Conservation (phyloP, 2,329 filamentous ascomycete species). For the Fusarium aywerte region DNA sequence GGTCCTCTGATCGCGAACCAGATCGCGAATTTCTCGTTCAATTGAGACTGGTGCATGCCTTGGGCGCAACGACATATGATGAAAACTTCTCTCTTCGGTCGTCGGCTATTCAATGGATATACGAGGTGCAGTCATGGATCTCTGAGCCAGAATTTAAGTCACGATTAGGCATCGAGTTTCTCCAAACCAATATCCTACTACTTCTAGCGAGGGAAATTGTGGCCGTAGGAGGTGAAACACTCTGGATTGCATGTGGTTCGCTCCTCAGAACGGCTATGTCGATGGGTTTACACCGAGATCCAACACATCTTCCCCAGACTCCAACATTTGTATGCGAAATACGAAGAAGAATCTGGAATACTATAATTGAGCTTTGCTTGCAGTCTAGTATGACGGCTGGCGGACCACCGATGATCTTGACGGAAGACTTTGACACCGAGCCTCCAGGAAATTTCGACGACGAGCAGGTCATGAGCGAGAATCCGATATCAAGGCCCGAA, state of each 20-base stretch:
- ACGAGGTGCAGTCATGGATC: slow-evolving; percentile 66
- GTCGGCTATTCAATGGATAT: slow-evolving; percentile 65
- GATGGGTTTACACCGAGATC: slow-evolving; percentile 64
- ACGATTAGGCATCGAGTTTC: slow-evolving; percentile 58
- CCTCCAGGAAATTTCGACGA: slow-evolving; percentile 63
- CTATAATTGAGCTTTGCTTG: slow-evolving; percentile 60
- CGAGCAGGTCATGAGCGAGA: slow-evolving; percentile 54
- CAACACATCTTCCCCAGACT: slow-evolving; percentile 52
- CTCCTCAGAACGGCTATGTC: slow-evolving; percentile 59
- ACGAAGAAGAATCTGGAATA: slow-evolving; percentile 63
- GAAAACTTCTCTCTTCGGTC: slow-evolving; percentile 60
- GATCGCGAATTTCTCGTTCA: slow-evolving; percentile 63
- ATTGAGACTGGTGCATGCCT: slow-evolving; percentile 67
- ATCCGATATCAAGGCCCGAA: slow-evolving; percentile 49
- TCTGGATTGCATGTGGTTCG: slow-evolving; percentile 59
- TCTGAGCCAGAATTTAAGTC: slow-evolving; percentile 65
- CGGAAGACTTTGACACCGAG: slow-evolving; percentile 60
- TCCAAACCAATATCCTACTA: slow-evolving; percentile 61
- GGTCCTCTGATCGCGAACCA: slow-evolving; percentile 49
- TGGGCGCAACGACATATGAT: slow-evolving; percentile 64
- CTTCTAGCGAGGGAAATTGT: slow-evolving; percentile 55
- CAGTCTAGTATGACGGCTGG: slow-evolving; percentile 60
- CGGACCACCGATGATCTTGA: slow-evolving; percentile 57
- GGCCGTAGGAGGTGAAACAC: slow-evolving; percentile 56
- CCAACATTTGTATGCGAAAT: slow-evolving; percentile 57